phyloP scores from a whole-genome alignment of 805 yeast species.

The Dipodascus albidus region DNA sequence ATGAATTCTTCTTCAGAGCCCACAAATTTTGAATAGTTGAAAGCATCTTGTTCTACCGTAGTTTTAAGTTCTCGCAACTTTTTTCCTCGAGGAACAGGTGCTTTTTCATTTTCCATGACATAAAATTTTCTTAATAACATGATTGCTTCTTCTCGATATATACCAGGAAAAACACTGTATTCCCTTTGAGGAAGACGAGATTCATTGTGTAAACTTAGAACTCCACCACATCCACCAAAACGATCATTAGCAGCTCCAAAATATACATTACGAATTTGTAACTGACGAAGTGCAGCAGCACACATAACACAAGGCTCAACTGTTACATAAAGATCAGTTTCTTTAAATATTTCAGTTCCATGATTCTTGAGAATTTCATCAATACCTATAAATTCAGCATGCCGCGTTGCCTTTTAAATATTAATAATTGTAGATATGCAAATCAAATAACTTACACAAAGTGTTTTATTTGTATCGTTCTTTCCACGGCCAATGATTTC shows the following conservation, averaged over 20 bases:
- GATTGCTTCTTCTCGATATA: slow-evolving; percentile 72
- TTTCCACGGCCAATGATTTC: slow-evolving; percentile 62
- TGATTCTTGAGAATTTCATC: slow-evolving; percentile 34
- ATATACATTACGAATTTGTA: slow-evolving; percentile 59
- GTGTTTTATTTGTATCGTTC: slow-evolving; percentile 75
- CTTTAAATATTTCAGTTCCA: slow-evolving; percentile 30
- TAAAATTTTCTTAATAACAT: slow-evolving; percentile 73
- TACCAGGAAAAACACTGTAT: slow-evolving; percentile 66
- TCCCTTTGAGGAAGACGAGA: slow-evolving; percentile 19
- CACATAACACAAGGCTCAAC: slow-evolving; percentile 99
- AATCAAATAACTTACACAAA: slow-evolving; percentile 31
- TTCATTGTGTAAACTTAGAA: slow-evolving; percentile 47
- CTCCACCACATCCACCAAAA: slow-evolving; percentile 95
- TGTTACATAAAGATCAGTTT: slow-evolving; percentile 73
- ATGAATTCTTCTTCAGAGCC: slow-evolving; percentile 36
- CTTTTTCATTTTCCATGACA: slow-evolving; percentile 70
- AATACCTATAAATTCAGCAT: slow-evolving; percentile 85
- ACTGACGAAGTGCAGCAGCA: slow-evolving; percentile 78
- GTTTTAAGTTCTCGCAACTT: slow-evolving; percentile 42
- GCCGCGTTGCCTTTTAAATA: slow-evolving; percentile 52
- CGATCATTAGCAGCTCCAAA: slow-evolving; percentile 94
- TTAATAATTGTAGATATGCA: neutral
- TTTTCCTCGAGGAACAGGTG: slow-evolving; percentile 72
- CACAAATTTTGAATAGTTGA: slow-evolving; percentile 47
- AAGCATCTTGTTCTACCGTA: slow-evolving; percentile 31